These are phyloP conservation scores for Russula ochroleuca DNA, from an alignment of 768 basidiomycete species.

Conservation along the genomic window DNA sequence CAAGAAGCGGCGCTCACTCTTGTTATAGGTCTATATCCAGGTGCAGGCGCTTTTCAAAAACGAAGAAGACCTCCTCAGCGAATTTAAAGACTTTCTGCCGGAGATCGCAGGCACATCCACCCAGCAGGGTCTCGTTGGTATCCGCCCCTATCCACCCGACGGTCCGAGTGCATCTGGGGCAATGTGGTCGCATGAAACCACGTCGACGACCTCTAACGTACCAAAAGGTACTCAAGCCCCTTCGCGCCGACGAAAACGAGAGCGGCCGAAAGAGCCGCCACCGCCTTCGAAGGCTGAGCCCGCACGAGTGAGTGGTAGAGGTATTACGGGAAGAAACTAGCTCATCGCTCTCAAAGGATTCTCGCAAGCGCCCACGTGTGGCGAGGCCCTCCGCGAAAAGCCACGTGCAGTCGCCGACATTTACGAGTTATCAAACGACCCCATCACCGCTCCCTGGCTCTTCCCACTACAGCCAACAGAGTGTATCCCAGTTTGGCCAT, in stretches of 20 bases:
- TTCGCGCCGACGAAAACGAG: conserved; percentile 51
- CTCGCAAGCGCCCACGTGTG: conserved; percentile 26
- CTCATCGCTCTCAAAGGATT: conserved; percentile 21
- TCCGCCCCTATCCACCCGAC: conserved; percentile 47
- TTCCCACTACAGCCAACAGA: conserved; percentile 19
- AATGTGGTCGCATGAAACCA: conserved; percentile 28
- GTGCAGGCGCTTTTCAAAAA: conserved; percentile 79
- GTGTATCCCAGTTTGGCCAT: conserved; percentile 14
- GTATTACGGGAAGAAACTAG: background rate
- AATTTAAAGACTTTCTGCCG: conserved; percentile 80
- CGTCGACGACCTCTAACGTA: background rate
- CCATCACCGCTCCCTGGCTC: conserved; percentile 26
- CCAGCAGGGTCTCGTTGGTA: conserved; percentile 42
- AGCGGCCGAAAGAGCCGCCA: conserved; percentile 46
- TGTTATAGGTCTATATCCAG: conserved; percentile 76
- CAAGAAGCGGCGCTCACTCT: conserved; percentile 10
- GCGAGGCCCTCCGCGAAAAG: conserved; percentile 18
- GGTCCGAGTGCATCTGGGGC: conserved; percentile 34
- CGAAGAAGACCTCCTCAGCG: conserved; percentile 70
- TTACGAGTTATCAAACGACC: conserved; percentile 23
- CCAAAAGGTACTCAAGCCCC: conserved; percentile 27
- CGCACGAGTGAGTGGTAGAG: conserved; percentile 13
- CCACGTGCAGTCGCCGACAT: conserved; percentile 27
- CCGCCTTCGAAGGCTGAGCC: conserved; percentile 9
- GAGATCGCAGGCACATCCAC: conserved; percentile 48